Evolutionary conservation across 306 rosid genomes (phyloP).

Genomic region (Medicago lupulina): DNA sequence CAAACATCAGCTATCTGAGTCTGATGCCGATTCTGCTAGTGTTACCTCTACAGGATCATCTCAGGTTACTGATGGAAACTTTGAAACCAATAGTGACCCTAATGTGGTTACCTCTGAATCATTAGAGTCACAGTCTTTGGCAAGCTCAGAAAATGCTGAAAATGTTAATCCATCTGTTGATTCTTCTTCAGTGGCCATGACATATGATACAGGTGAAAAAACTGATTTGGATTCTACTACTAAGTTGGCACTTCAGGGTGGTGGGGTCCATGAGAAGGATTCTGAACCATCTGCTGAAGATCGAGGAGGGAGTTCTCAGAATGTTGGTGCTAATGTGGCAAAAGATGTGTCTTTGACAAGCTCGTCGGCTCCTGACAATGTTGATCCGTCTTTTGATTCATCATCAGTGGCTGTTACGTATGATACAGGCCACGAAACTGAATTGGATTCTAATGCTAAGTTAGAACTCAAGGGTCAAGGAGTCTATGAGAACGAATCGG

Average conservation of each 20-base stretch:
- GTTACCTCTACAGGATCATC: slow-evolving; percentile 40
- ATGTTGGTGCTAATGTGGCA: slow-evolving; percentile 43
- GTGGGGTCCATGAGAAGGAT: slow-evolving; percentile 48
- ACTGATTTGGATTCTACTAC: slow-evolving; percentile 43
- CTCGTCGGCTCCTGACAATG: slow-evolving; percentile 44
- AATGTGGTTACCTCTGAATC: slow-evolving; percentile 42
- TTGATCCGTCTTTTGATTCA: slow-evolving; percentile 46
- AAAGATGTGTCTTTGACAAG: slow-evolving; percentile 34
- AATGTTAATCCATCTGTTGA: slow-evolving; percentile 42
- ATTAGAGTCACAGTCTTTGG: slow-evolving; percentile 52
- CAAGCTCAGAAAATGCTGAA: slow-evolving; percentile 47
- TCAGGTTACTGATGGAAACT: slow-evolving; percentile 55
- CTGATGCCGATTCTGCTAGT: slow-evolving; percentile 62
- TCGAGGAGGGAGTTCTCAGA: slow-evolving; percentile 44
- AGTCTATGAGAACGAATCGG: slow-evolving; percentile 47
- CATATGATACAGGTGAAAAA: slow-evolving; percentile 38
- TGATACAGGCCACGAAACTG: slow-evolving; percentile 40
- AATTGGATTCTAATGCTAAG: slow-evolving; percentile 47
- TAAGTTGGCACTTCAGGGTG: slow-evolving; percentile 45
- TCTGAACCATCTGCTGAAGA: slow-evolving; percentile 42
- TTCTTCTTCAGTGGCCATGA: slow-evolving; percentile 40
- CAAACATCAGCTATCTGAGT: slow-evolving; percentile 58
- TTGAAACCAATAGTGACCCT: slow-evolving; percentile 47
- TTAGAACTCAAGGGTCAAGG: slow-evolving; percentile 45
- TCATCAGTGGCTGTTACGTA: slow-evolving; percentile 30